These are phyloP conservation scores for Pythium brachiatum DNA, from an alignment of 352 stramenopile species.

Conservation along the genomic window DNA sequence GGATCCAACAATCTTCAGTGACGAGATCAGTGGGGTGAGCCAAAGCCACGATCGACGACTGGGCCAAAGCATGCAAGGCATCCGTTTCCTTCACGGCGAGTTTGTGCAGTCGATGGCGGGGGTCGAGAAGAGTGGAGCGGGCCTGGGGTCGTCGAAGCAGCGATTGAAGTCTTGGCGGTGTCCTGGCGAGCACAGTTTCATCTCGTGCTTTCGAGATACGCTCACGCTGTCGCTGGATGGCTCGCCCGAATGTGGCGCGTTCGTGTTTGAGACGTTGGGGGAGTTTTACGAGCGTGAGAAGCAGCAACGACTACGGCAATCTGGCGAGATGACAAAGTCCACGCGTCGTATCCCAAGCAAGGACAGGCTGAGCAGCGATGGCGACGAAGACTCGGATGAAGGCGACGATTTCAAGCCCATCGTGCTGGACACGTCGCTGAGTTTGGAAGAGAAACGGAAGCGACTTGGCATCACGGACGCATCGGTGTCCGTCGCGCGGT, in stretches of 20 bases:
- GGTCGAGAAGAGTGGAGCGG: not conserved
- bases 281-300: constrained; percentile 28
- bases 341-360: not conserved
- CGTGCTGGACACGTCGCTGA: constrained; percentile 1
- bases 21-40: not conserved
- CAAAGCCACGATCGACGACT: not conserved
- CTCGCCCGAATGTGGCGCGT: constrained; percentile 22
- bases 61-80: constrained; percentile 6
- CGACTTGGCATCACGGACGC: constrained; percentile 19
- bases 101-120: constrained; percentile 19
- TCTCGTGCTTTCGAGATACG: constrained; percentile 24
- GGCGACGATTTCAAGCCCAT: constrained; percentile 9
- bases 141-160: not conserved
- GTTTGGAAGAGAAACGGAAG: constrained; percentile 25
- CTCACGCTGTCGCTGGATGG: constrained; percentile 26
- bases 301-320: not conserved
- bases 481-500: constrained; percentile 5
- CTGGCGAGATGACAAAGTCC: not conserved
- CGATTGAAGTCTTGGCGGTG: constrained; percentile 18
- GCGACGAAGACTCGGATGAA: constrained; percentile 13
- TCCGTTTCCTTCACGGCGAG: constrained; percentile 26
- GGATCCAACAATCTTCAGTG: constrained; percentile 17
- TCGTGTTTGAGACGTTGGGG: constrained; percentile 26
- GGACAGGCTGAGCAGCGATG: not conserved
- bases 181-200: constrained; percentile 15